A percentile compares a stretch with the other conserved stretches of the same genome.
These are phyloP conservation scores for Aurantiochytrium sp. DNA, from an alignment of 108 stramenopile genomes.

Conservation along the genomic window DNA sequence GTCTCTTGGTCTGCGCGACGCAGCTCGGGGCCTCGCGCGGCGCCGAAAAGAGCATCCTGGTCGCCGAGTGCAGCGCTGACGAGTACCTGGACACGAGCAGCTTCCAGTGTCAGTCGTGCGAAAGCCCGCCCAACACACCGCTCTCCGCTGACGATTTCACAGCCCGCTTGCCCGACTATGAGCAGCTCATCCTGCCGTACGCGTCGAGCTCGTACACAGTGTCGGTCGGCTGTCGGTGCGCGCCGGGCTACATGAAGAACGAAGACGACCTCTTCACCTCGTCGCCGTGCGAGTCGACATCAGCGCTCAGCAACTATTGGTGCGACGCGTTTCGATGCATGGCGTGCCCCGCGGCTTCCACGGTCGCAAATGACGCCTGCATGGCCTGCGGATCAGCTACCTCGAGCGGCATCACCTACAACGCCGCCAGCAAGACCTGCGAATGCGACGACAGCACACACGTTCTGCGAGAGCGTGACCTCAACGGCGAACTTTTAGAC, in stretches of 20 bases:
- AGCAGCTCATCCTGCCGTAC: background rate
- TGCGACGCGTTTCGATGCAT: constrained; percentile 17
- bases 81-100: constrained; percentile 10
- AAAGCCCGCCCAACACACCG: background rate
- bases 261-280: background rate
- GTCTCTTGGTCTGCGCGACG: too few relatives aligned
- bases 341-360: background rate
- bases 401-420: background rate
- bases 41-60: background rate
- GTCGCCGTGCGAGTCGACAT: background rate
- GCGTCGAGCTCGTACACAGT: background rate
- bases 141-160: background rate
- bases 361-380: background rate
- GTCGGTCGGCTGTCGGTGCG: background rate
- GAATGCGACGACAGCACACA: background rate
- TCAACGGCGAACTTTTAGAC: background rate
- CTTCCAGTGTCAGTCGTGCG: background rate
- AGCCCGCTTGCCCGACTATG: background rate
- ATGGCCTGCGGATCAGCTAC: background rate
- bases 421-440: background rate
- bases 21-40: background rate
- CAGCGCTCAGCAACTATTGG: background rate
- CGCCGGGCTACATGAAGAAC: background rate
- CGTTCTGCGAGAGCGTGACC: background rate
- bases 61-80: background rate